Evolutionary conservation across 1,284 basidiomycete genomes (phyloP).

Genomic region (Afroboletus lepidellus): DNA sequence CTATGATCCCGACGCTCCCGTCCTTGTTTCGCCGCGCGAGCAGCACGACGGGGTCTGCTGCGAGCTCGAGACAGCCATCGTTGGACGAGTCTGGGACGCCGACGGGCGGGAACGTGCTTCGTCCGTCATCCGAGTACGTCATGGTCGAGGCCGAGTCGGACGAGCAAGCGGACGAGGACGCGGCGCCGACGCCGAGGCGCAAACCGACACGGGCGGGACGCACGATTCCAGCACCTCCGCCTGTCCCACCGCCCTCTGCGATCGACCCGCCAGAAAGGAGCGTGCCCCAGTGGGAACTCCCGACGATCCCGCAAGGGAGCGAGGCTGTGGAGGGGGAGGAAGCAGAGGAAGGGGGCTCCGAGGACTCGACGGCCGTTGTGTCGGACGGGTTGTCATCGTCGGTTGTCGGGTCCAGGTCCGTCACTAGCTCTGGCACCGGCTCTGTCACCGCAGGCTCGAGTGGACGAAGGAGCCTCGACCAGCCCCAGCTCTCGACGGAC

Average conservation of each 20-base stretch:
- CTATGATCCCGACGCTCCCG: constrained; percentile 42
- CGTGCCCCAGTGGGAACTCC: constrained; percentile 54
- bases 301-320: constrained; percentile 45
- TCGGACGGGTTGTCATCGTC: constrained; percentile 1
- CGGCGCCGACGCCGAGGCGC: constrained; percentile 36
- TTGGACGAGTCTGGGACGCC: constrained; percentile 28
- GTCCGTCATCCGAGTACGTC: constrained; percentile 52
- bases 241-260: constrained; percentile 35
- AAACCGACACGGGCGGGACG: constrained; percentile 37
- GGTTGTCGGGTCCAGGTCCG: background rate
- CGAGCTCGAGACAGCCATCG: constrained; percentile 37
- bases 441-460: background rate
- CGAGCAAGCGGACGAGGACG: constrained; percentile 34
- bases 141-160: constrained; percentile 50
- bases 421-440: background rate
- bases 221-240: constrained; percentile 24
- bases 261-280: constrained; percentile 29
- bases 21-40: constrained; percentile 35
- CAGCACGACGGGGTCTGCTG: constrained; percentile 14
- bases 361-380: constrained; percentile 41
- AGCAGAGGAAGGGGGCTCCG: constrained; percentile 42
- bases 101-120: constrained; percentile 4
- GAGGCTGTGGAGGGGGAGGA: constrained; percentile 29
- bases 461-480: constrained; percentile 18
- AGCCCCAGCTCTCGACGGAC: constrained; percentile 45